Evolutionary conservation across 2,329 filamentous ascomycete species (phyloP).

Genomic region (Biscogniauxia marginata): DNA sequence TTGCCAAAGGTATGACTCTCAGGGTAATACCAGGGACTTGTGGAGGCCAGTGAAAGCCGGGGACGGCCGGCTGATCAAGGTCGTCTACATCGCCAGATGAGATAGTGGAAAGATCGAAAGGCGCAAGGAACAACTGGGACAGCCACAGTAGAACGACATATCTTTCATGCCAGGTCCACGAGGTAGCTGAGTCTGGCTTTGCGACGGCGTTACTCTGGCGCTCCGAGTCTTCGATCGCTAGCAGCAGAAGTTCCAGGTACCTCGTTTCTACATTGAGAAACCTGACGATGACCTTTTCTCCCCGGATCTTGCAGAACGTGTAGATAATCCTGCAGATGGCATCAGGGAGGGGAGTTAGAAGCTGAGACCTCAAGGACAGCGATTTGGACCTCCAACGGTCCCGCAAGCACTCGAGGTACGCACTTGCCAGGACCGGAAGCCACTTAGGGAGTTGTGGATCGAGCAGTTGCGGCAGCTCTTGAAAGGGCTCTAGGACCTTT

Average conservation of each 20-base stretch:
- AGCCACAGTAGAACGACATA: conserved; percentile 89
- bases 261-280: conserved; percentile 89
- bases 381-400: conserved; percentile 42
- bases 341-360: conserved; percentile 57
- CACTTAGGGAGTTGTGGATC: conserved; percentile 78
- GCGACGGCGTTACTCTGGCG: conserved; percentile 15
- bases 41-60: conserved; percentile 54
- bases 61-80: conserved; percentile 40
- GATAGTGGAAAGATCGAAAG: conserved; percentile 87
- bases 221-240: conserved; percentile 66
- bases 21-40: conserved; percentile 68
- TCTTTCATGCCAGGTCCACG: conserved; percentile 79
- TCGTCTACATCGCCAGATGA: conserved; percentile 60
- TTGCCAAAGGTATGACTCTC: conserved; percentile 68
- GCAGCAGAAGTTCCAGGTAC: conserved; percentile 77
- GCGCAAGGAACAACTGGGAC: conserved; percentile 76
- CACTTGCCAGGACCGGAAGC: conserved; percentile 70
- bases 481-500: conserved; percentile 76
- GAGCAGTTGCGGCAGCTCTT: conserved; percentile 91
- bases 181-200: conserved; percentile 15
- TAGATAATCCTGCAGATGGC: conserved; percentile 82
- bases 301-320: conserved; percentile 89
- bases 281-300: conserved; percentile 86
- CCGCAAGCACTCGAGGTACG: conserved; percentile 68
- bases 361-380: conserved; percentile 37